Evolutionary conservation across 2,329 filamentous ascomycete genomes (phyloP).

Genomic region (Parastagonospora nodorum): DNA sequence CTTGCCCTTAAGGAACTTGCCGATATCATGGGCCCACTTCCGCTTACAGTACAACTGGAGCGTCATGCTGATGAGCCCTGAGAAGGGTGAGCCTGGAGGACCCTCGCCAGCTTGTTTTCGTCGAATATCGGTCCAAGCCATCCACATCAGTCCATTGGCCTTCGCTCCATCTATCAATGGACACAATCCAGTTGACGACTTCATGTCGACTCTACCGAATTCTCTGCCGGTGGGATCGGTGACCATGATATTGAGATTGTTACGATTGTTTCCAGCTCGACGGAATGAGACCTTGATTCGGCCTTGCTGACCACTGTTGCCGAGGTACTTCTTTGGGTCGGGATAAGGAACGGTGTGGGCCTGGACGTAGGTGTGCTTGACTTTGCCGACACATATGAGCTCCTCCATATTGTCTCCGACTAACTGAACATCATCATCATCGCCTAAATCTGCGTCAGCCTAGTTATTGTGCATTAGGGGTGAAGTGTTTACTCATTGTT

Average conservation of each 20-base stretch:
- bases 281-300: slow-evolving; percentile 74
- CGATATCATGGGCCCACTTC: slow-evolving; percentile 68
- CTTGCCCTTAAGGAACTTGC: slow-evolving; percentile 67
- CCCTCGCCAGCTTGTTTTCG: slow-evolving; percentile 66
- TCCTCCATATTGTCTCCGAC: slow-evolving; percentile 66
- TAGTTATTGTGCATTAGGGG: not conserved
- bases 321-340: slow-evolving; percentile 65
- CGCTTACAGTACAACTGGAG: slow-evolving; percentile 81
- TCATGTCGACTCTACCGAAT: slow-evolving; percentile 76
- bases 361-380: slow-evolving; percentile 70
- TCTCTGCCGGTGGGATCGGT: slow-evolving; percentile 72
- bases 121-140: slow-evolving; percentile 72
- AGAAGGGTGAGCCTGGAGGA: slow-evolving; percentile 23
- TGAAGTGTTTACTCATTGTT: slow-evolving; percentile 37
- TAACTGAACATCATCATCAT: slow-evolving; percentile 66
- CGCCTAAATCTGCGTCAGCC: slow-evolving; percentile 47
- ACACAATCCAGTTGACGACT: slow-evolving; percentile 69
- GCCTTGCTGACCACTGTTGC: slow-evolving; percentile 65
- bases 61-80: slow-evolving; percentile 58
- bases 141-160: slow-evolving; percentile 68
- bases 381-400: slow-evolving; percentile 80
- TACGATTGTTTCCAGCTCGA: slow-evolving; percentile 59
- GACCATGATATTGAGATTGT: slow-evolving; percentile 73
- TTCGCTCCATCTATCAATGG: slow-evolving; percentile 71
- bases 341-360: slow-evolving; percentile 71